phyloP scores from a whole-genome alignment of 257 asterid species.

The Salvia splendens region DNA sequence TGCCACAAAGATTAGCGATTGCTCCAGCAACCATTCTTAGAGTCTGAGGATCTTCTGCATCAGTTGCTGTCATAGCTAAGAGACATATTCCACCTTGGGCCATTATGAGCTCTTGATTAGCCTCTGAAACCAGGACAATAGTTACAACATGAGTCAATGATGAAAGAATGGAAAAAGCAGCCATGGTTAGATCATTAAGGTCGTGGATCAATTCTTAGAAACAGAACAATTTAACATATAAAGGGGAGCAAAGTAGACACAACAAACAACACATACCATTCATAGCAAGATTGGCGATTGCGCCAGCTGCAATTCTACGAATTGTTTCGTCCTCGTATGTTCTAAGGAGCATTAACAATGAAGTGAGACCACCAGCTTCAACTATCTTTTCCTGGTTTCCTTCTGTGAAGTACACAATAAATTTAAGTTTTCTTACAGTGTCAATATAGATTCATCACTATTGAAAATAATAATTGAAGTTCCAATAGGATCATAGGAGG shows the following conservation, averaged over 20 bases:
- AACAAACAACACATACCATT: slow-evolving; percentile 54
- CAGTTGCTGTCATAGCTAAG: slow-evolving; percentile 84
- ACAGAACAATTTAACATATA: neutral
- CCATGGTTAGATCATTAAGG: slow-evolving; percentile 24
- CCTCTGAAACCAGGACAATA: slow-evolving; percentile 53
- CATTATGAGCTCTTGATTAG: slow-evolving; percentile 97
- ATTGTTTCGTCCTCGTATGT: slow-evolving; percentile 92
- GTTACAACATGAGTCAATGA: slow-evolving; percentile 14
- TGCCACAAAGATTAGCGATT: slow-evolving; percentile 95
- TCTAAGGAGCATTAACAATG: slow-evolving; percentile 91
- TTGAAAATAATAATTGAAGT: neutral
- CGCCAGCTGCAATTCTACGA: slow-evolving; percentile 99
- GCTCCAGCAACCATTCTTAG: slow-evolving; percentile 99
- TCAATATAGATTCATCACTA: neutral
- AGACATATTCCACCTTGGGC: slow-evolving; percentile 88
- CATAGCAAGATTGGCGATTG: slow-evolving; percentile 99
- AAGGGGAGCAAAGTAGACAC: slow-evolving; percentile 17
- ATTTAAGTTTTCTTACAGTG: slow-evolving; percentile 32
- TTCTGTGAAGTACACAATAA: slow-evolving; percentile 49
- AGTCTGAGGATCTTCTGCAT: slow-evolving; percentile 99
- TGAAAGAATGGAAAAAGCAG: slow-evolving; percentile 14
- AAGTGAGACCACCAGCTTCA: slow-evolving; percentile 97
- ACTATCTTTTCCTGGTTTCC: slow-evolving; percentile 94
- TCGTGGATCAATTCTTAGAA: slow-evolving; percentile 7
- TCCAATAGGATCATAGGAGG: slow-evolving; percentile 18